Evolutionary conservation across 345 rosid species (phyloP).

Genomic region (Erucastrum elatum): DNA sequence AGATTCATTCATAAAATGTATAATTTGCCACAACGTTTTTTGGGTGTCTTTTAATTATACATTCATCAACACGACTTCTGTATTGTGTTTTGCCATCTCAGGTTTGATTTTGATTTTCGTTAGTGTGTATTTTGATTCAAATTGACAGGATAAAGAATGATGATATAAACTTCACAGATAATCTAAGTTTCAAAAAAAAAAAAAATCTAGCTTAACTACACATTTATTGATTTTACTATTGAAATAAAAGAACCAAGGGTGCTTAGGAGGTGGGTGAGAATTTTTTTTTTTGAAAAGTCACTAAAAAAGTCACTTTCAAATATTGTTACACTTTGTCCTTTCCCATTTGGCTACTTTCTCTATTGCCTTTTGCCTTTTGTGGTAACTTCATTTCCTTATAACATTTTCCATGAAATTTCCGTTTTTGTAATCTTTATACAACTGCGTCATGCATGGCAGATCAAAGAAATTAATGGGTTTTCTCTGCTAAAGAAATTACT

Average conservation of each 20-base stretch:
- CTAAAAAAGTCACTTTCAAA: conserved; percentile 27
- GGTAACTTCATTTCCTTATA: conserved; percentile 19
- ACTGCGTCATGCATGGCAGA: conserved; percentile 33
- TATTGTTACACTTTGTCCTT: conserved; percentile 42
- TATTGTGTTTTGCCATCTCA: neutral
- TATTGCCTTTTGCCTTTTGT: conserved; percentile 31
- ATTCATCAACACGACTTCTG: no score
- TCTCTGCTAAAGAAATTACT: conserved; percentile 20
- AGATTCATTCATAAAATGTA: neutral
- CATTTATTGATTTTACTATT: neutral
- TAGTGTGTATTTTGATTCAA: neutral
- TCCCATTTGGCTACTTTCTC: conserved; percentile 40
- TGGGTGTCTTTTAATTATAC: neutral
- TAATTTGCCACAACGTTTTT: neutral
- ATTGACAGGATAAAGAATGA: neutral
- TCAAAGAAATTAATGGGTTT: conserved; percentile 24
- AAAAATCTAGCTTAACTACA: neutral
- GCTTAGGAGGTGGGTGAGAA: conserved; percentile 32
- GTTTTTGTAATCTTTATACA: conserved; percentile 6
- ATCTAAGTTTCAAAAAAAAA: neutral
- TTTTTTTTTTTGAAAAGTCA: neutral
- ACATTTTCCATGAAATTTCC: conserved; percentile 21
- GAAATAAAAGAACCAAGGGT: neutral
- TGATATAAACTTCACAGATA: neutral
- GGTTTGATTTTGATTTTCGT: neutral